Conservation (phyloP, 2,329 filamentous ascomycete genomes). For the Botrytis paeoniae region DNA sequence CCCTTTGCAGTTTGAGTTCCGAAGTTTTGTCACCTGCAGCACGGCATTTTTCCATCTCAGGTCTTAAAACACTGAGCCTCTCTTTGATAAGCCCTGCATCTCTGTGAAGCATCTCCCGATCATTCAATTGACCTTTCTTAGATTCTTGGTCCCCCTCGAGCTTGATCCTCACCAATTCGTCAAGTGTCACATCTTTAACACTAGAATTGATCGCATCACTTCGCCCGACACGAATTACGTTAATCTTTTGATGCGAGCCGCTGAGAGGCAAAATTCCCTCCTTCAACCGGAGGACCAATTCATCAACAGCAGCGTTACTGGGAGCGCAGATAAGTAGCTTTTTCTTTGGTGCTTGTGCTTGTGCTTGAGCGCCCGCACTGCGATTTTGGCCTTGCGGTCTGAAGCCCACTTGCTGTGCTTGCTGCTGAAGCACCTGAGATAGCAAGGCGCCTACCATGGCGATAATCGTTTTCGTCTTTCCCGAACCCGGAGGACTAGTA, state of each 20-base stretch:
- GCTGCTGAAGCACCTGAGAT: constrained; percentile 47
- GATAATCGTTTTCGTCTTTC: constrained; percentile 97
- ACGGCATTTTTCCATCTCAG: constrained; percentile 66
- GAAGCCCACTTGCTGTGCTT: constrained; percentile 29
- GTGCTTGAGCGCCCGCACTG: constrained; percentile 39
- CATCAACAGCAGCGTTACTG: constrained; percentile 96
- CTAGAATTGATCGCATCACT: constrained; percentile 88
- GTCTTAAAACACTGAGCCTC: constrained; percentile 67
- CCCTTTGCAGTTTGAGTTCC: constrained; percentile 62
- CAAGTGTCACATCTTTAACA: constrained; percentile 87
- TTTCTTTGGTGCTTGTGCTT: constrained; percentile 51
- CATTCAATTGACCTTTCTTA: constrained; percentile 51
- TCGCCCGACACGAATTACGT: constrained; percentile 84
- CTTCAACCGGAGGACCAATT: constrained; percentile 90
- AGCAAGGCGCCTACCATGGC: constrained; percentile 90
- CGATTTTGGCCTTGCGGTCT: constrained; percentile 37
- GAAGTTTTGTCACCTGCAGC: constrained; percentile 48
- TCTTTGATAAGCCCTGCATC: constrained; percentile 72
- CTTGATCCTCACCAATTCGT: constrained; percentile 79
- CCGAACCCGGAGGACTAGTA: constrained; percentile 80
- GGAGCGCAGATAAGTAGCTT: constrained; percentile 97
- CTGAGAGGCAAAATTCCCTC: constrained; percentile 74
- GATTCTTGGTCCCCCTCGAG: constrained; percentile 61
- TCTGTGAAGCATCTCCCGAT: constrained; percentile 55
- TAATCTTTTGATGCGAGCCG: constrained; percentile 72